These are phyloP conservation scores for Penicillium sp. DNA, from an alignment of 2,329 filamentous ascomycete genomes.

Conservation along the genomic window DNA sequence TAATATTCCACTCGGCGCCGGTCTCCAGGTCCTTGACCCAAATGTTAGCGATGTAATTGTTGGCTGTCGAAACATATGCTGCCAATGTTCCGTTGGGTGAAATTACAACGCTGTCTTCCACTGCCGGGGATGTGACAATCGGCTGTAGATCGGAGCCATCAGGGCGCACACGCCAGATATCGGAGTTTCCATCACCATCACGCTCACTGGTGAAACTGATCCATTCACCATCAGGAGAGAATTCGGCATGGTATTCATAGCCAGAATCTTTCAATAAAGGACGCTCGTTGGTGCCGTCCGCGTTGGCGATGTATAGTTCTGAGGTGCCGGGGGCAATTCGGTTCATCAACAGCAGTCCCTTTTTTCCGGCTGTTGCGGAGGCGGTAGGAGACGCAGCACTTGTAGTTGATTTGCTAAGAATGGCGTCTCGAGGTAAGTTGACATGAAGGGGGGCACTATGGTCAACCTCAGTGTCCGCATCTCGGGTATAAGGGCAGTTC, in stretches of 20 bases:
- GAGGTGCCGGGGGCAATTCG: conserved; percentile 35
- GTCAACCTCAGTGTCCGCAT: background rate
- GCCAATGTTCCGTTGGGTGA: conserved; percentile 42
- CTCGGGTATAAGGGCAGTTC: background rate
- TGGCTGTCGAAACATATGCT: conserved; percentile 44
- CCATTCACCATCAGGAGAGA: conserved; percentile 42
- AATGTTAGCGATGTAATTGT: conserved; percentile 41
- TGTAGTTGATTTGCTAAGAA: no score
- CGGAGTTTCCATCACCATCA: conserved; percentile 43
- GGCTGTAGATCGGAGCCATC: conserved; percentile 40
- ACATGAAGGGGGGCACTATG: background rate
- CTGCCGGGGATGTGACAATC: conserved; percentile 35
- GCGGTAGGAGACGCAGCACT: background rate
- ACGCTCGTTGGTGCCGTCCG: conserved; percentile 42
- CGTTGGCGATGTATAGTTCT: conserved; percentile 37
- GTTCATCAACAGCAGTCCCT: conserved; percentile 36
- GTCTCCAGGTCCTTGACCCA: conserved; percentile 43
- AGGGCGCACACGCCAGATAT: conserved; percentile 41
- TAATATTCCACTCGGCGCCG: conserved; percentile 37
- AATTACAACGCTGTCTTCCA: conserved; percentile 41
- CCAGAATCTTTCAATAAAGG: conserved; percentile 32
- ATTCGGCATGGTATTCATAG: conserved; percentile 45
- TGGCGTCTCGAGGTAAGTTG: background rate
- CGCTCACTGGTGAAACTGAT: conserved; percentile 46
- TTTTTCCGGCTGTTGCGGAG: conserved; percentile 4